A percentile compares a stretch with the other conserved stretches of the same genome.
phyloP scores from a whole-genome alignment of 2,329 filamentous ascomycete species.

The Xylaria sp. region DNA sequence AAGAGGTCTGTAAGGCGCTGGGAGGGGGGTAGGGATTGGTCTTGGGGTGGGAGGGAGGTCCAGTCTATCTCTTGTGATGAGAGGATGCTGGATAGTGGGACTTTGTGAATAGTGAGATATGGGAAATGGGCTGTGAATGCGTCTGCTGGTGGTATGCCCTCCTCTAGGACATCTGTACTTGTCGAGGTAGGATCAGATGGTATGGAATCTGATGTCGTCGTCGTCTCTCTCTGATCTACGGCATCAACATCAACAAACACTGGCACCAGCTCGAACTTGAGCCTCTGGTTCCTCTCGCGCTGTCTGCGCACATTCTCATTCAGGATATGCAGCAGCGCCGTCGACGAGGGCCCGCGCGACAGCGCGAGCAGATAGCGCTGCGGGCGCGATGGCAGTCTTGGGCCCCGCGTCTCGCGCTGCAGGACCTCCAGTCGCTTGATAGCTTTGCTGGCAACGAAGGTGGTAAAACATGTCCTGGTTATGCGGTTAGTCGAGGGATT shows the following conservation, averaged over 20 bases:
- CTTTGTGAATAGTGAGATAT: constrained; percentile 68
- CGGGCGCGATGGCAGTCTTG: constrained; percentile 51
- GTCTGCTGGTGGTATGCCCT: background rate
- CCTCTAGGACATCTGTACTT: background rate
- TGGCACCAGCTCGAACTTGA: constrained; percentile 70
- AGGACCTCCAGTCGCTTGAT: constrained; percentile 74
- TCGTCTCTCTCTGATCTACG: background rate
- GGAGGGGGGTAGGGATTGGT: constrained; percentile 24
- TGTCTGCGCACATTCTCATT: constrained; percentile 75
- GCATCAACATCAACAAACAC: constrained; percentile 47
- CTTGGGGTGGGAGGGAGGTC: constrained; percentile 54
- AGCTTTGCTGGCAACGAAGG: constrained; percentile 81
- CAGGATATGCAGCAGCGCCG: constrained; percentile 79
- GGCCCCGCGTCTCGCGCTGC: constrained; percentile 58
- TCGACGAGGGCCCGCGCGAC: constrained; percentile 84
- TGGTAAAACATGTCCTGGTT: constrained; percentile 76
- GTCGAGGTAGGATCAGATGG: background rate
- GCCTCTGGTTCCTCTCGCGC: constrained; percentile 64
- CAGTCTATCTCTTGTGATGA: constrained; percentile 59
- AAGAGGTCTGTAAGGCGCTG: constrained; percentile 64
- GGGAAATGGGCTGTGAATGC: constrained; percentile 65
- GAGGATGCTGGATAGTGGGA: constrained; percentile 65
- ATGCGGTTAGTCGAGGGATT: background rate
- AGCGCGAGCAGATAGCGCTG: constrained; percentile 75
- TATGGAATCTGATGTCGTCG: background rate